These are phyloP conservation scores for Coprinellus micaceus DNA, from an alignment of 768 basidiomycete genomes.

Conservation along the genomic window DNA sequence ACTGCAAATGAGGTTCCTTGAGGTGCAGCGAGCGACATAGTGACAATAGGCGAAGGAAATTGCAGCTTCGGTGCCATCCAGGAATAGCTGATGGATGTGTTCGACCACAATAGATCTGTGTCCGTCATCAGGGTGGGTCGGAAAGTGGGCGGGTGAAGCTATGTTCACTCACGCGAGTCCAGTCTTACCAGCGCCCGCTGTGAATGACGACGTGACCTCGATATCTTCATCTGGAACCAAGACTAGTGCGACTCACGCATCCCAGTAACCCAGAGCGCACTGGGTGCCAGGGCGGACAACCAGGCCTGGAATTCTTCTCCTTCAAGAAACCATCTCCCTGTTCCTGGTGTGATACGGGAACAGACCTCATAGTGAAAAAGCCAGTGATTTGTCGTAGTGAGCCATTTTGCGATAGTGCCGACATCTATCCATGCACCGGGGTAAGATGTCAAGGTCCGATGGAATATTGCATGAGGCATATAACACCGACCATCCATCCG, in stretches of 20 bases:
- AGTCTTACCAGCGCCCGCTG: slow-evolving; percentile 2
- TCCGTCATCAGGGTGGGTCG: background rate
- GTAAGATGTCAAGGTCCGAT: too few species aligned
- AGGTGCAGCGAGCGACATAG: background rate
- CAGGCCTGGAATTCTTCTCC: background rate
- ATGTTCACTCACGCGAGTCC: background rate
- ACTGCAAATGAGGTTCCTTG: background rate
- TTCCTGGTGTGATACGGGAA: background rate
- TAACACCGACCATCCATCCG: too few species aligned
- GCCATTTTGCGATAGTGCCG: background rate
- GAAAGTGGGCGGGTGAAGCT: background rate
- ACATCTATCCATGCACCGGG: too few species aligned
- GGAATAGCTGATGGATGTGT: background rate
- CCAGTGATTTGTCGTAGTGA: background rate
- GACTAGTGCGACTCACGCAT: background rate
- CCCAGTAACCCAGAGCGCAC: background rate
- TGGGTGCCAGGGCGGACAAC: background rate
- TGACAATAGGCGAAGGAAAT: background rate
- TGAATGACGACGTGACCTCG: background rate
- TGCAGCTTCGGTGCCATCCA: background rate
- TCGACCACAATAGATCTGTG: background rate
- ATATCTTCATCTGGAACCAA: too few species aligned
- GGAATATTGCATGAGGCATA: too few species aligned
- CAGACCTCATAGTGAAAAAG: background rate
- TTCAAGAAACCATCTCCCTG: background rate